phyloP scores from a whole-genome alignment of 345 rosid genomes.

The Eucalyptus urophylla region DNA sequence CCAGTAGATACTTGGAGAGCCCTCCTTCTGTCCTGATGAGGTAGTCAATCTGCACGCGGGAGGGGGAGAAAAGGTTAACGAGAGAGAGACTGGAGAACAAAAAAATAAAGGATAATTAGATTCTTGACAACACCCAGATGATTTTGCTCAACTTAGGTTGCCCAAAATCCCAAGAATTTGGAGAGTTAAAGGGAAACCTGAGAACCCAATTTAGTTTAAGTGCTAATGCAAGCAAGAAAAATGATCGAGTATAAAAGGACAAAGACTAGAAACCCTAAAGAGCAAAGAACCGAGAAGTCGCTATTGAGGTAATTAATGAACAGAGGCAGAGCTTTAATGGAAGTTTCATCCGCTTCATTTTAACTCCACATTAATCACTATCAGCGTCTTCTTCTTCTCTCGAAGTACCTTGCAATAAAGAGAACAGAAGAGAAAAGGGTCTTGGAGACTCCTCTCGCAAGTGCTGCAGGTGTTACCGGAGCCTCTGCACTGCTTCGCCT shows the following conservation, averaged over 20 bases:
- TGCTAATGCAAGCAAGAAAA: background rate
- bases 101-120: background rate
- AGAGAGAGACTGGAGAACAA: background rate
- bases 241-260: background rate
- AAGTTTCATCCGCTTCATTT: background rate
- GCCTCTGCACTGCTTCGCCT: conserved; percentile 34
- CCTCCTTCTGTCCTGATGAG: conserved; percentile 41
- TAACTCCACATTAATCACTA: background rate
- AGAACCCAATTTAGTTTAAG: background rate
- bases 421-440: conserved; percentile 12
- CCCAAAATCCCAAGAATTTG: background rate
- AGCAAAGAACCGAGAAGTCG: background rate
- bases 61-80: background rate
- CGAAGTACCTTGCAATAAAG: conserved; percentile 14
- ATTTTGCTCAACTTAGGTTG: background rate
- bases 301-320: background rate
- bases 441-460: conserved; percentile 38
- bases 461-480: conserved; percentile 33
- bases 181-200: background rate
- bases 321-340: background rate
- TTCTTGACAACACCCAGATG: background rate
- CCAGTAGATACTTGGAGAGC: conserved; percentile 43
- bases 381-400: background rate
- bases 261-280: background rate
- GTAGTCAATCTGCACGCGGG: conserved; percentile 38